Base-by-base conservation (phyloP, 176 grass and related monocot species). In the Aegilops umbellulata region DNA sequence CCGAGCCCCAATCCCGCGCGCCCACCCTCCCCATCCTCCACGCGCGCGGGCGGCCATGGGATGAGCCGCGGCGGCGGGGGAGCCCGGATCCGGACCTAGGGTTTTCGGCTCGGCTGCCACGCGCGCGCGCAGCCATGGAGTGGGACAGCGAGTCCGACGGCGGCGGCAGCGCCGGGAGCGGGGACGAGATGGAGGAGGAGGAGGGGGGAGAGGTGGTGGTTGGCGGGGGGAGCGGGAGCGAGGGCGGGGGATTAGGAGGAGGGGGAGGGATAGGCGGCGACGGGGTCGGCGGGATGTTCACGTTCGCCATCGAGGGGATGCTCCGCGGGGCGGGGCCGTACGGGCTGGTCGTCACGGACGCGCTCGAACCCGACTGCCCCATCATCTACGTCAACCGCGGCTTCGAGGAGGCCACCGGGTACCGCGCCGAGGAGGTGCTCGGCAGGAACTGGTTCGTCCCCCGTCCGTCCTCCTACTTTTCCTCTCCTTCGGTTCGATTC, bases 371-470 rank as follows among this genome's bases (percentile, higher is more conserved):
- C 5, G 94, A 99, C 81, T 89, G 85, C 67, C 94, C 97, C 42
- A 96, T 94, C 79, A 99, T 99, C 78, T 99, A 99, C 82, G 97
- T 99, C 82, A 99, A 99, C 84, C 82, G 95, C 65, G 95, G 95
- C 25, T 97, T 97, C 84, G 95, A 97, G 93, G 93, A 95, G 12
- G 82, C 93, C 17, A 95, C 93, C 4, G 89, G 95, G 2, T 97
- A 97, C 87, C 87, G 89, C 82, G 95, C 95, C n/a, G 95, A 97
- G 86, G 95, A 97, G 84, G 97, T 99, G 74, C 94, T 99, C 34
- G 97, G 97, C 71, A 94, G 95, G 86, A 97, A 97, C 79, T 97
- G 95, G 95, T 97, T 17, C 55, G 93, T 93, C 26, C 78, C 22
- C 34, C 65, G 3, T 19, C 35, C 20, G 0, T 1, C 36, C 0